phyloP scores from a whole-genome alignment of 768 basidiomycete species.

The Auriscalpium microsporum region DNA sequence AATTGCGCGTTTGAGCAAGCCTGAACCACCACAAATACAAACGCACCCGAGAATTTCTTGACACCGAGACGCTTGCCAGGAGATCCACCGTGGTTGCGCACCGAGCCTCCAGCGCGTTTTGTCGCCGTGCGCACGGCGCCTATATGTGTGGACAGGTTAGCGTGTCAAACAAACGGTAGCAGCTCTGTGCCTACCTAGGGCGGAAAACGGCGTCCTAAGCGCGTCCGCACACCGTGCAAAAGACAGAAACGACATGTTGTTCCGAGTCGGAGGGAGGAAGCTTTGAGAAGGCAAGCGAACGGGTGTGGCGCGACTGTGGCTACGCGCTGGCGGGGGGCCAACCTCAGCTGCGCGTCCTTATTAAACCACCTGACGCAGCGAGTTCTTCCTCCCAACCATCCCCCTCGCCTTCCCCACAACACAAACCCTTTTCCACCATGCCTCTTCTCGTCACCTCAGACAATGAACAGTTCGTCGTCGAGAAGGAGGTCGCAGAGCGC shows the following conservation, averaged over 20 bases:
- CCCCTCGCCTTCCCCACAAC: slow-evolving; percentile 11
- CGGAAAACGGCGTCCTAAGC: slow-evolving; percentile 42
- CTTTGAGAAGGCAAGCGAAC: not conserved
- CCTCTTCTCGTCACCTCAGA: slow-evolving; percentile 90
- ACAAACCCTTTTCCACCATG: slow-evolving; percentile 36
- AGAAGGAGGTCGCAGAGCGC: slow-evolving; percentile 92
- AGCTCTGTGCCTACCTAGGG: slow-evolving; percentile 21
- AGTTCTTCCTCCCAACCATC: not conserved
- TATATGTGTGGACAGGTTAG: slow-evolving; percentile 7
- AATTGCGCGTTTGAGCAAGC: not conserved
- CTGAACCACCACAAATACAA: not conserved
- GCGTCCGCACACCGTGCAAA: slow-evolving; percentile 30
- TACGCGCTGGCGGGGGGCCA: not conserved
- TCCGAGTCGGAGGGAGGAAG: not conserved
- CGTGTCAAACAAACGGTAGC: slow-evolving; percentile 23
- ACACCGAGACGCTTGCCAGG: slow-evolving; percentile 90
- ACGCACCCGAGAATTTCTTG: slow-evolving; percentile 90
- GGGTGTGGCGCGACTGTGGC: not conserved
- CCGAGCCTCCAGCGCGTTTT: slow-evolving; percentile 91
- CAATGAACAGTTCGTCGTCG: slow-evolving; percentile 88
- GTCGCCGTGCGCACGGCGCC: slow-evolving; percentile 84
- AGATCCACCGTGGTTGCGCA: slow-evolving; percentile 87
- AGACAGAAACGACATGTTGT: slow-evolving; percentile 40
- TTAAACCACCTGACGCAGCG: not conserved
- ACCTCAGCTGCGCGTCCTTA: not conserved